phyloP scores from a whole-genome alignment of 805 yeast species.

The Komagataella populi region DNA sequence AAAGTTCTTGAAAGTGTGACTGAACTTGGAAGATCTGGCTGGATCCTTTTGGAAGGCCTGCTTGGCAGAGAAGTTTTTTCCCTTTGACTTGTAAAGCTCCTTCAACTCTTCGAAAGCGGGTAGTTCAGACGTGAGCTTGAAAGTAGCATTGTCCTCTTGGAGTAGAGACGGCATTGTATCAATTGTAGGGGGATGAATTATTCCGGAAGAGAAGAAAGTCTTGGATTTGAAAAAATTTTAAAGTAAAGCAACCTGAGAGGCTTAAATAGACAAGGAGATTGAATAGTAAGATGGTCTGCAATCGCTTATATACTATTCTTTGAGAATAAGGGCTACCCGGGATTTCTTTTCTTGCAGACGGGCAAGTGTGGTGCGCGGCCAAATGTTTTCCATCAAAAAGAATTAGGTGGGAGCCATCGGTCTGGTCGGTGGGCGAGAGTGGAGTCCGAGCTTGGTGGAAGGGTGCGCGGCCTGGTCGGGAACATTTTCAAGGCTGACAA shows the following conservation, averaged over 20 bases:
- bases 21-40: conserved; percentile 59
- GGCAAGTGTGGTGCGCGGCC: background rate
- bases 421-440: background rate
- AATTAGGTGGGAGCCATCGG: background rate
- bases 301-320: background rate
- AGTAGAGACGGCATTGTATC: background rate
- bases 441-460: background rate
- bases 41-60: conserved; percentile 70
- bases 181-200: background rate
- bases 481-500: background rate
- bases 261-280: background rate
- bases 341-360: background rate
- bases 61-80: conserved; percentile 59
- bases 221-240: background rate
- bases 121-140: conserved; percentile 55
- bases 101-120: conserved; percentile 80
- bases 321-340: background rate
- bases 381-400: background rate
- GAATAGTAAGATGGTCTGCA: background rate
- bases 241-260: background rate
- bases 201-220: background rate
- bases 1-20: conserved; percentile 67
- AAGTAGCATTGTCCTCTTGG: conserved; percentile 18
- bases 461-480: background rate
- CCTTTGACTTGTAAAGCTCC: conserved; percentile 51